These are phyloP conservation scores for Fusarium buharicum DNA, from an alignment of 2,329 filamentous ascomycete genomes.

Conservation along the genomic window DNA sequence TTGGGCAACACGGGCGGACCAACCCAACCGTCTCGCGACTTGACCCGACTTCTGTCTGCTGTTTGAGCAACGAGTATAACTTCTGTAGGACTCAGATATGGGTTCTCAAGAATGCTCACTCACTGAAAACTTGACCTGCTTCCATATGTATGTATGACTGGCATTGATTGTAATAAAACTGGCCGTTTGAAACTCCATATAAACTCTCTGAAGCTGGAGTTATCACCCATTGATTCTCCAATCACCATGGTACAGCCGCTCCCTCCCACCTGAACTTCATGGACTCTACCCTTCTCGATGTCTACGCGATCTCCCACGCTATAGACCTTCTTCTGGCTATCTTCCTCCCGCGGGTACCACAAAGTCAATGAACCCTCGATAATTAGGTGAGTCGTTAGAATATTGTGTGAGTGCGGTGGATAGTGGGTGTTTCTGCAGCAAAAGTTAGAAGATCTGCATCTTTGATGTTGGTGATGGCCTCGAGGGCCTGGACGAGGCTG, in stretches of 20 bases:
- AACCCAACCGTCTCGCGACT: neutral
- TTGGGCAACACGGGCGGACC: neutral
- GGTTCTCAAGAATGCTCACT: too few species aligned
- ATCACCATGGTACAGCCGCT: slow-evolving; percentile 76
- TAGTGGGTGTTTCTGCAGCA: slow-evolving; percentile 71
- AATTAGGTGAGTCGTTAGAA: slow-evolving; percentile 76
- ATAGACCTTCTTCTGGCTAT: slow-evolving; percentile 66
- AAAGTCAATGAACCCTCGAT: slow-evolving; percentile 72
- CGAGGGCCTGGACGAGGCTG: slow-evolving; percentile 5
- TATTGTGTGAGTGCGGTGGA: slow-evolving; percentile 71
- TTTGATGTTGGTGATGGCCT: too few species aligned
- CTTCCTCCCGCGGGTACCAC: slow-evolving; percentile 69
- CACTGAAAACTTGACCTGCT: too few species aligned
- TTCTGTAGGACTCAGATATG: too few species aligned
- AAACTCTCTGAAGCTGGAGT: neutral
- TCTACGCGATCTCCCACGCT: slow-evolving; percentile 71
- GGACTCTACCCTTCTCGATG: slow-evolving; percentile 70
- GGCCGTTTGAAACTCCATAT: too few species aligned
- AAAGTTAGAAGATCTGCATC: slow-evolving; percentile 9
- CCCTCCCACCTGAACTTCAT: slow-evolving; percentile 76
- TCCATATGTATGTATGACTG: neutral
- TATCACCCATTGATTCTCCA: slow-evolving; percentile 59
- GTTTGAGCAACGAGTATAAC: too few species aligned
- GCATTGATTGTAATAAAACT: neutral
- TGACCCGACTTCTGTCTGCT: too few species aligned